These are phyloP conservation scores for Arthrobotrys sinensis DNA, from an alignment of 2,329 filamentous ascomycete species.

Conservation along the genomic window DNA sequence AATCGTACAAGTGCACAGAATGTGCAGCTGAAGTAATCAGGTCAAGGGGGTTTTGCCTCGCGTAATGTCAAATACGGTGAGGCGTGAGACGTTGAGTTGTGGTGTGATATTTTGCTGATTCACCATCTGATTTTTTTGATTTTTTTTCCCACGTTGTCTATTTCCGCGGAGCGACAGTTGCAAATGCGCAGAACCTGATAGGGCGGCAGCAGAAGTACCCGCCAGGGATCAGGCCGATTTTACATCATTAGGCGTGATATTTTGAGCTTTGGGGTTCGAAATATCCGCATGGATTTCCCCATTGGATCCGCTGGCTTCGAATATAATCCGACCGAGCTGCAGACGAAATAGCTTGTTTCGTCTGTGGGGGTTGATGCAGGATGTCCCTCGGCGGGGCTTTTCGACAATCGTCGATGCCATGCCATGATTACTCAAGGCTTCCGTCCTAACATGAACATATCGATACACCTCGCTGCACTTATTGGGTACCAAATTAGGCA, in stretches of 20 bases:
- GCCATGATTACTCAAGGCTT: not conserved
- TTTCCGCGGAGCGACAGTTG: constrained; percentile 49
- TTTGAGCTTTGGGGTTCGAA: constrained; percentile 3
- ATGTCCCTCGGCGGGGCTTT: not conserved
- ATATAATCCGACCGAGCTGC: constrained; percentile 12
- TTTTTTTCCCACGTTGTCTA: constrained; percentile 13
- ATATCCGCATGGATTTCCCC: constrained; percentile 20
- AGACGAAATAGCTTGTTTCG: constrained; percentile 9
- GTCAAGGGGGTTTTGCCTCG: constrained; percentile 15
- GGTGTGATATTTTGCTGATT: constrained; percentile 51
- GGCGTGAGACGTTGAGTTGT: constrained; percentile 42
- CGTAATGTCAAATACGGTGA: constrained; percentile 37
- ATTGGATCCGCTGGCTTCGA: not conserved
- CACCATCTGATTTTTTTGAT: too few species aligned
- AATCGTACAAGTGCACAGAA: not conserved
- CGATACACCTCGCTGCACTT: not conserved
- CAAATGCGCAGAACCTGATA: constrained; percentile 34
- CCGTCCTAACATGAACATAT: not conserved
- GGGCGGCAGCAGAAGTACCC: not conserved
- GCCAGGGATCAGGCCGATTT: constrained; percentile 10
- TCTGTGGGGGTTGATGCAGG: constrained; percentile 1
- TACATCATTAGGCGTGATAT: constrained; percentile 32
- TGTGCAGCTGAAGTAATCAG: constrained; percentile 36
- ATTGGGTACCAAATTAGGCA: not conserved
- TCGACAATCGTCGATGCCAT: not conserved